Evolutionary conservation across 2,329 filamentous ascomycete species (phyloP).

Genomic region (Lecanicillium sp.): DNA sequence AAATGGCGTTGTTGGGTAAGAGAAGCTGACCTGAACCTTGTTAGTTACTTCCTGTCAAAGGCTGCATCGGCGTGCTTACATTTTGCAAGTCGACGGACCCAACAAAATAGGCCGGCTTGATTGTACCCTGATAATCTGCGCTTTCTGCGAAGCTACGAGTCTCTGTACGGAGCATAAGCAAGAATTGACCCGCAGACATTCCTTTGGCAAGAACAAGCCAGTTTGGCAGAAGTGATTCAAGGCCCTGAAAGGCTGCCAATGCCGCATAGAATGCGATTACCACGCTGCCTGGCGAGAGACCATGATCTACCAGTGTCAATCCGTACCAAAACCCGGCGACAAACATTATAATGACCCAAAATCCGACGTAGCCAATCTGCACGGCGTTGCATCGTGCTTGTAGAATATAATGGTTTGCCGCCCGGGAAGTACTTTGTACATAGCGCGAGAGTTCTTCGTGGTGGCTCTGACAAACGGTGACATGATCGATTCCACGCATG

Average conservation of each 20-base stretch:
- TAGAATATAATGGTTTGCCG: slow-evolving; percentile 55
- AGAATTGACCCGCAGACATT: slow-evolving; percentile 59
- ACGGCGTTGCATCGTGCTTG: slow-evolving; percentile 63
- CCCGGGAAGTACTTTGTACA: slow-evolving; percentile 42
- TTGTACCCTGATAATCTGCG: slow-evolving; percentile 4
- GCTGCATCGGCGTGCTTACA: slow-evolving; percentile 35
- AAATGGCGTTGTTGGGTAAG: slow-evolving; percentile 65
- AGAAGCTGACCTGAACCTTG: slow-evolving; percentile 60
- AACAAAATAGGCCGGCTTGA: slow-evolving; percentile 36
- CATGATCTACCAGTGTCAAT: slow-evolving; percentile 56
- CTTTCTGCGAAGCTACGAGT: background rate
- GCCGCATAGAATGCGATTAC: slow-evolving; percentile 82
- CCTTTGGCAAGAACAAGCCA: slow-evolving; percentile 74
- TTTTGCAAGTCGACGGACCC: slow-evolving; percentile 64
- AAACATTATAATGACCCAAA: slow-evolving; percentile 73
- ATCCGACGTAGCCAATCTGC: slow-evolving; percentile 65
- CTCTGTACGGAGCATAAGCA: slow-evolving; percentile 41
- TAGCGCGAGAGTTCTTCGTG: slow-evolving; percentile 64
- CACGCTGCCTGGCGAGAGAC: slow-evolving; percentile 56
- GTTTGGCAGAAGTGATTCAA: slow-evolving; percentile 69
- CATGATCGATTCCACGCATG: slow-evolving; percentile 68
- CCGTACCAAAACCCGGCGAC: slow-evolving; percentile 90
- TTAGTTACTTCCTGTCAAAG: slow-evolving; percentile 10
- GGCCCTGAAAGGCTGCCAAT: slow-evolving; percentile 65
- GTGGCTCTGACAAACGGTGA: slow-evolving; percentile 80